phyloP scores from a whole-genome alignment of 2,329 filamentous ascomycete genomes.

The Pseudogymnoascus sp. region DNA sequence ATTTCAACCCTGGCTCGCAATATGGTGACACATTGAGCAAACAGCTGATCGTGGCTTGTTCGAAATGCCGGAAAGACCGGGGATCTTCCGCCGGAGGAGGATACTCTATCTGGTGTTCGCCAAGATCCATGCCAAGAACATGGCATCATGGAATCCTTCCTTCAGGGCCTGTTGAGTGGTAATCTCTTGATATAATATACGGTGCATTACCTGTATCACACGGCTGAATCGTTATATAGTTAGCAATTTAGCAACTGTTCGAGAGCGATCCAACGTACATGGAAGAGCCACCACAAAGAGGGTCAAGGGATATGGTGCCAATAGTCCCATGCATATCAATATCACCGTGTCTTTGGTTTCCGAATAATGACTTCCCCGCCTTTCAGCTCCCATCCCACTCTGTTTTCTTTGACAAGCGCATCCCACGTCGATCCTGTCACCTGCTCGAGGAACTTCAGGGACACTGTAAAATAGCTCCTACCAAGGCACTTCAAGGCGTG shows the following conservation, averaged over 20 bases:
- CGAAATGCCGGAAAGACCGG: neutral
- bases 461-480: conserved; percentile 69
- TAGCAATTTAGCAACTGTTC: neutral
- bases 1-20: conserved; percentile 1
- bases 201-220: neutral
- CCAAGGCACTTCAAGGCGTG: conserved; percentile 84
- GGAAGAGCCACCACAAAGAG: neutral
- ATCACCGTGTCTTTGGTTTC: conserved; percentile 42
- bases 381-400: conserved; percentile 79
- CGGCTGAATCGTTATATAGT: neutral
- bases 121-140: neutral
- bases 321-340: neutral
- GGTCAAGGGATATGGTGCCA: neutral
- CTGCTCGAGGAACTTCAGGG: conserved; percentile 60
- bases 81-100: neutral
- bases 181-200: conserved; percentile 4
- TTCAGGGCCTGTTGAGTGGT: neutral
- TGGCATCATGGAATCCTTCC: conserved; percentile 3
- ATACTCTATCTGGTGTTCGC: conserved; percentile 1
- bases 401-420: conserved; percentile 57
- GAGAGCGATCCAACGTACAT: neutral
- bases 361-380: conserved; percentile 70
- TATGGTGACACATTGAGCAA: neutral
- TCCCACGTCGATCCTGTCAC: conserved; percentile 65
- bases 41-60: neutral